Evolutionary conservation across 2,329 filamentous ascomycete genomes (phyloP), one percentile per base, ranked within the genome.

Genomic region (Tolypocladium ophioglossoides): DNA sequence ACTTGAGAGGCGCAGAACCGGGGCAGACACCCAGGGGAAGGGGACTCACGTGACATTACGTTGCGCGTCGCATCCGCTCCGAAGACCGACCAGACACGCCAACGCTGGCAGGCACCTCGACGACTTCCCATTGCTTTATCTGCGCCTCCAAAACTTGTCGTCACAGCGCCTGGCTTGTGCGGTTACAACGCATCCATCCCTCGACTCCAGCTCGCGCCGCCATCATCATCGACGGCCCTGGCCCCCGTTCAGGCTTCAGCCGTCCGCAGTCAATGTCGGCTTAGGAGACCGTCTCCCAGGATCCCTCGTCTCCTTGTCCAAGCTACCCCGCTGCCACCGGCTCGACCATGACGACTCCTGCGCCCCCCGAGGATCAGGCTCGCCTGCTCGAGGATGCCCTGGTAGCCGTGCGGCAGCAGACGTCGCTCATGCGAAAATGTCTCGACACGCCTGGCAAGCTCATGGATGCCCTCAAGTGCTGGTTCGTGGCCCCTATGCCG

Each of bases 401-500:
- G 73, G 84, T 88, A 58, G 92, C 96, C 52, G 95, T 99, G 73
- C 89, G 92, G 74, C 92, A 97, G 75, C 95, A 99, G 82, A 94
- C 92, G 56, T 84, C 85, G 66, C 81, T 96, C 70, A 99, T 99
- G 94, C 91, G 92, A 76, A 92, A 95, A 77, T 97, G 91, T 66
- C 81, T 99, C 57, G 95, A 99, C 70, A 95, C 90, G 11, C 91
- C 94, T 8, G 92, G 94, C 60, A 99, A 99, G 81, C 85, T 99
- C 61, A 99, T 99, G 94, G 94, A 99, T 78, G 94, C 94, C 65
- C 83, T 99, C 66, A 99, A 99, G 77, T 97, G 92, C 88, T 96
- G 91, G 94, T 97, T 82, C 65, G 87, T 77, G 46, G 44, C 10
- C 10, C 44, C 44, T 8, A 14, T 34, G 9, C 4, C 18, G 27